Percentiles rank a stretch among this genome's conserved stretches.
Conservation (phyloP, 371 early-diverging fungal genomes). For the Rhizopus arrhizus region DNA sequence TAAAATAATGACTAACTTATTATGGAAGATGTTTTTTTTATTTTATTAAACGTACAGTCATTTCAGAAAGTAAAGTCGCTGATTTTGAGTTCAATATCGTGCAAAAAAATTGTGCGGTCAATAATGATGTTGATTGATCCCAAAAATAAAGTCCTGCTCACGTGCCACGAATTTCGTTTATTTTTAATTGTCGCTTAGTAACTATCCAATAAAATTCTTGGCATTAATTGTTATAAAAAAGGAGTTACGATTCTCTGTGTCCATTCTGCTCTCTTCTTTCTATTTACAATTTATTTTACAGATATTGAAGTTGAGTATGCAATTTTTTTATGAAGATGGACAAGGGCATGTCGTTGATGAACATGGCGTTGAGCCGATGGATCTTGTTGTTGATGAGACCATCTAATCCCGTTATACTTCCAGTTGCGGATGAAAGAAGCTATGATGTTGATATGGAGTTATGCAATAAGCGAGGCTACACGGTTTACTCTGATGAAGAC, state of each 20-base stretch:
- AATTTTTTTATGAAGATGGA: constrained; percentile 22
- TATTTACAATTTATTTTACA: constrained; percentile 8
- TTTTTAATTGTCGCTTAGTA: constrained; percentile 4
- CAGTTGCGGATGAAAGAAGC: constrained; percentile 16
- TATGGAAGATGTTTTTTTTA: too few relatives aligned
- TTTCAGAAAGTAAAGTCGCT: too few relatives aligned
- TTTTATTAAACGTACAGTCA: too few relatives aligned
- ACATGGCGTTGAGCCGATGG: constrained; percentile 21
- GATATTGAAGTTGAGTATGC: constrained; percentile 30
- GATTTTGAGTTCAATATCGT: constrained; percentile 24
- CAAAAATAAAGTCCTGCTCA: constrained; percentile 14
- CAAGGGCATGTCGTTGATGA: constrained; percentile 25
- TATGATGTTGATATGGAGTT: constrained; percentile 21
- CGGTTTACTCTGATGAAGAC: constrained; percentile 25
- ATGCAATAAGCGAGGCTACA: constrained; percentile 26
- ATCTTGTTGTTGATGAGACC: constrained; percentile 24
- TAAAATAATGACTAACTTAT: too few relatives aligned
- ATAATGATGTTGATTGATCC: constrained; percentile 12
- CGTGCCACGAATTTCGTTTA: constrained; percentile 1
- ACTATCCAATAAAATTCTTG: constrained; percentile 10
- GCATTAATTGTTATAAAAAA: constrained; percentile 10
- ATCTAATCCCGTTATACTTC: constrained; percentile 5
- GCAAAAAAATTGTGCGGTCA: constrained; percentile 19
- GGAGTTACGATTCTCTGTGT: constrained; percentile 14
- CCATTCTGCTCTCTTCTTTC: constrained; percentile 15